Conservation (phyloP, 805 yeast species). For the Nakazawaea anatomiae region DNA sequence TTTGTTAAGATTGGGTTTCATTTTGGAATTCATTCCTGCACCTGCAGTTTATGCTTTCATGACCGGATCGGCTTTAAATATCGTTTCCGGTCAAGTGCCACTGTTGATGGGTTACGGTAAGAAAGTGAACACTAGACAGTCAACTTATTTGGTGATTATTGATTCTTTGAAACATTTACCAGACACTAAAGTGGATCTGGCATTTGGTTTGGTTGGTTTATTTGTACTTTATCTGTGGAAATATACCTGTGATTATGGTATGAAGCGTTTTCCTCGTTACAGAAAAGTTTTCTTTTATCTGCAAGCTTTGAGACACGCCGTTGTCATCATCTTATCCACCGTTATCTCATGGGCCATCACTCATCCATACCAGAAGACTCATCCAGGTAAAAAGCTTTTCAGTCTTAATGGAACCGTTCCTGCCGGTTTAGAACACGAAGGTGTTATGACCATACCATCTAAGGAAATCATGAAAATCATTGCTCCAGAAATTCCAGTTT, state of each 20-base stretch:
- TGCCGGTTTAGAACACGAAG: slow-evolving; percentile 72
- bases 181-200: slow-evolving; percentile 71
- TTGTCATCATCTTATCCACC: slow-evolving; percentile 77
- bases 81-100: slow-evolving; percentile 82
- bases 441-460: slow-evolving; percentile 59
- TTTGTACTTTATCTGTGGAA: slow-evolving; percentile 71
- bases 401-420: slow-evolving; percentile 74
- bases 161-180: slow-evolving; percentile 67
- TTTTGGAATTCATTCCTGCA: slow-evolving; percentile 81
- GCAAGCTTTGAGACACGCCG: slow-evolving; percentile 74
- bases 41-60: slow-evolving; percentile 94
- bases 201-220: slow-evolving; percentile 77
- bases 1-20: slow-evolving; percentile 75
- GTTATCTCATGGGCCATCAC: slow-evolving; percentile 76
- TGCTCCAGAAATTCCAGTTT: slow-evolving; percentile 80
- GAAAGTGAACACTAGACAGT: slow-evolving; percentile 62
- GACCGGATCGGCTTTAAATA: slow-evolving; percentile 88
- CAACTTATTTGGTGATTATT: slow-evolving; percentile 67
- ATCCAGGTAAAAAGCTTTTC: slow-evolving; percentile 39
- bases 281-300: slow-evolving; percentile 59
- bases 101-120: slow-evolving; percentile 71
- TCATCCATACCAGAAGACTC: slow-evolving; percentile 35
- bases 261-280: slow-evolving; percentile 54
- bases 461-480: slow-evolving; percentile 48
- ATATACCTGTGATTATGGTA: slow-evolving; percentile 51